Evolutionary conservation across 164 flowering plant species (phyloP).

Genomic region (Akebia trifoliata): DNA sequence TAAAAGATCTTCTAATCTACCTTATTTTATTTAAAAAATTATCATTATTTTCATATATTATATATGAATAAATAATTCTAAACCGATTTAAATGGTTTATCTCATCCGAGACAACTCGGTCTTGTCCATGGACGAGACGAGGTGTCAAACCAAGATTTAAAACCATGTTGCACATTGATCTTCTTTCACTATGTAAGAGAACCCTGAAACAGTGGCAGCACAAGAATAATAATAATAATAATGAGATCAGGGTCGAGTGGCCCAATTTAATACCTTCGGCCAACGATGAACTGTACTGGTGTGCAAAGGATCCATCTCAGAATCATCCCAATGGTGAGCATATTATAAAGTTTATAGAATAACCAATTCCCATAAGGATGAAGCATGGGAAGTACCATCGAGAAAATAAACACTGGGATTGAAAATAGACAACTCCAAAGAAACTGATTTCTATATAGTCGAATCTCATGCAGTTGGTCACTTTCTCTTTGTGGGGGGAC

Average conservation of each 20-base stretch:
- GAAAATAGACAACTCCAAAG: constrained; percentile 78
- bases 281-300: constrained; percentile 85
- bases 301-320: constrained; percentile 84
- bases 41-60: too few species aligned
- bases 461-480: constrained; percentile 52
- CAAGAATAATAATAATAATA: not conserved
- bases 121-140: too few species aligned
- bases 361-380: constrained; percentile 83
- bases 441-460: constrained; percentile 53
- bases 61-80: too few species aligned
- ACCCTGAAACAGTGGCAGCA: not conserved
- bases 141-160: too few species aligned
- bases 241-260: not conserved
- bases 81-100: too few species aligned
- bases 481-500: constrained; percentile 58
- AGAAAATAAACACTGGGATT: constrained; percentile 65
- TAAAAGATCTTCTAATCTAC: too few species aligned
- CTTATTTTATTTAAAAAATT: too few species aligned
- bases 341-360: constrained; percentile 49
- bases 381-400: constrained; percentile 95
- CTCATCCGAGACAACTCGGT: too few species aligned
- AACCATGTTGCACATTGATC: too few species aligned
- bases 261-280: constrained; percentile 50
- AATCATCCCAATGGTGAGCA: constrained; percentile 76
- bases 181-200: not conserved